A percentile compares a stretch with the other conserved stretches of the same genome.
phyloP scores from a whole-genome alignment of 164 flowering plant species.

The Piper betle region DNA sequence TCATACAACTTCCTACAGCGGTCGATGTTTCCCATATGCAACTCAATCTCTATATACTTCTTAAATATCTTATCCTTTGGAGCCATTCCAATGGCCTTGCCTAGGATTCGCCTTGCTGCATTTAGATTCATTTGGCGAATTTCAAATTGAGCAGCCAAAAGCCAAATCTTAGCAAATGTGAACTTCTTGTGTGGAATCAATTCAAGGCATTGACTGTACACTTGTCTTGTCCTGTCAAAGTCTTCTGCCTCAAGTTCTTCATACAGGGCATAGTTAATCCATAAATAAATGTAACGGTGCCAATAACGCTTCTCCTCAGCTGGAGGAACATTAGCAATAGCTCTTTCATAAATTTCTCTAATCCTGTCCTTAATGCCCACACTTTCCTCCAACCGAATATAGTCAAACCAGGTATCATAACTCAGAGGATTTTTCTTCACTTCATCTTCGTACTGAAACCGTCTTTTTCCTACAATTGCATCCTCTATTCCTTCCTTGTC shows the following conservation, averaged over 20 bases:
- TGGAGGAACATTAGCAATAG: slow-evolving; percentile 89
- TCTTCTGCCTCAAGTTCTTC: slow-evolving; percentile 89
- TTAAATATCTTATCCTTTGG: slow-evolving; percentile 98
- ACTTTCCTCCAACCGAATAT: slow-evolving; percentile 72
- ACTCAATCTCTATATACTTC: slow-evolving; percentile 89
- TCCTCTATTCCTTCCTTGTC: slow-evolving; percentile 90
- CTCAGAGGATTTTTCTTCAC: slow-evolving; percentile 72
- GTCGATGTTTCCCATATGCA: slow-evolving; percentile 75
- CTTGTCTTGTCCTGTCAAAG: slow-evolving; percentile 63
- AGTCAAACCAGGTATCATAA: slow-evolving; percentile 91
- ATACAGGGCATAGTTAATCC: slow-evolving; percentile 90
- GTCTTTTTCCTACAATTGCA: slow-evolving; percentile 84
- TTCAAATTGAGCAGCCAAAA: slow-evolving; percentile 90
- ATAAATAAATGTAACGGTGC: slow-evolving; percentile 86
- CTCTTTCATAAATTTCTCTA: slow-evolving; percentile 82
- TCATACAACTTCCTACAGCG: slow-evolving; percentile 80
- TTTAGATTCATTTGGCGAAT: slow-evolving; percentile 71
- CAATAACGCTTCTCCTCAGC: slow-evolving; percentile 94
- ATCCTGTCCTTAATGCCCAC: slow-evolving; percentile 53
- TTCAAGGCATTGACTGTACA: slow-evolving; percentile 76
- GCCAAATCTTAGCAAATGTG: slow-evolving; percentile 90
- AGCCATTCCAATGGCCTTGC: slow-evolving; percentile 86
- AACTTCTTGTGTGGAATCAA: slow-evolving; percentile 78
- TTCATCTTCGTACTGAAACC: slow-evolving; percentile 93
- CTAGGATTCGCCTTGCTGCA: slow-evolving; percentile 62